Base-by-base conservation (phyloP, 2,329 filamentous ascomycete species). In the Aureobasidium pullulans region DNA sequence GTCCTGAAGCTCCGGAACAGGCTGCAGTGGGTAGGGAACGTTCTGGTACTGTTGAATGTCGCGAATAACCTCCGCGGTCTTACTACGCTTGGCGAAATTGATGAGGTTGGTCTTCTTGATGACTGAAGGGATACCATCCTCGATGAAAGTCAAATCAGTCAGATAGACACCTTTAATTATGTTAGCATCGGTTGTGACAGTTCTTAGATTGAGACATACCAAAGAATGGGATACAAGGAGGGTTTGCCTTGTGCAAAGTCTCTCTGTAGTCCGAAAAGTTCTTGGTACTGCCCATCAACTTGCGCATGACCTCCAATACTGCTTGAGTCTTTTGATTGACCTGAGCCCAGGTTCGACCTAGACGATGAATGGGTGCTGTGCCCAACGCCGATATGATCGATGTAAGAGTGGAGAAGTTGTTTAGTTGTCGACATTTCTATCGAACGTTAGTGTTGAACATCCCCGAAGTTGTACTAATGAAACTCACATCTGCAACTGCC, bases 11-110 rank as follows among this genome's bases (percentile, higher is more conserved):
- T 97, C 94, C 1, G 86, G 83, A 15, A 99, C 93, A 0, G 91
- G 83, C 70, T 95, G 89, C 56, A 99, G 79, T 7, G 89, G 87
- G 72, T 97, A 99, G n/a, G 91, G 91, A 62, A 96, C 90, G 68
- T 96, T 96, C 73, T 99, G 94, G 72, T 96, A 99, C 72, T 97
- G 93, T 73, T 97, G 94, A 65, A 99, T 97, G 72, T 97, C 93
- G 63, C 92, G 89, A 68, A 99, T 99, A 43, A 99, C 94, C 72
- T 97, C 94, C 19, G 94, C 94, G 13, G 94, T 97, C 81, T 97
- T 99, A 59, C 91, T 89, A 56, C 94, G 88, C 80, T 99, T 99
- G 69, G 92, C 91, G 75, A 99, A 99, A 77, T 99, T 99, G 79
- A 99, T 96, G 66, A 96, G 80, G 69, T 95, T 90, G 7, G 92